Base-by-base conservation (phyloP, 2,329 filamentous ascomycete genomes). In the Daldinia sp. region DNA sequence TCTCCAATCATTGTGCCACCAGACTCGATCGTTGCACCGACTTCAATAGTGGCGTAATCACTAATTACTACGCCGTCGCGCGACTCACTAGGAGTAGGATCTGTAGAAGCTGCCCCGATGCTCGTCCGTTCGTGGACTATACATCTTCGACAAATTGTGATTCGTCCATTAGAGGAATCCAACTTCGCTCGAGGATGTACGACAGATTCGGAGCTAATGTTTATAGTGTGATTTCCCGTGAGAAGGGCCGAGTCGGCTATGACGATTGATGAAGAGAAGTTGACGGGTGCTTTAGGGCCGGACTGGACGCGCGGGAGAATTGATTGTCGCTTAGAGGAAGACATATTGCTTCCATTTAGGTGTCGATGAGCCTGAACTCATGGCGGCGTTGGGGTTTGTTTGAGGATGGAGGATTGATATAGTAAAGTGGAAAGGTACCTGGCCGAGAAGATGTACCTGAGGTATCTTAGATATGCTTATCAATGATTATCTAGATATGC, bases 131-230 rank as follows among this genome's bases (percentile, higher is more conserved):
- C 95, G 69, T 90, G 87, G 41, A 98, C 83, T 45, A 97, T 90
- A 71, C 91, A 95, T 53, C 90, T 88, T 61, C 92, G 88, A 23
- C 94, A 93, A 62, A 96, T 86, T 25, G 88, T 88, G 68, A 98
- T 88, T 41, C 93, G 89, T 3, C 93, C 93, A 52, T 90, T 83
- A 59, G 88, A 87, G 7, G 94, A 90, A 72, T 93, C 91, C 58
- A 97, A 85, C 64, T 89, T 88, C 13, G 89, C 87, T 49, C 94
- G 91, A 1, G 95, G 94, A 72, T 98, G 94, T n/a, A 99, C 79
- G 5, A 97, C 86, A 3, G 87, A 89, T 72, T 93, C 89, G 21
- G 91, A 84, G 58, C 89, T 89, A 66, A 98, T 87, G 43, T 87
- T 89, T 66, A 99, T 92, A 1, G 87, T 89, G 74, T 96, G 85